These are phyloP conservation scores for Vigna mungo DNA, from an alignment of 306 rosid genomes.

Conservation along the genomic window DNA sequence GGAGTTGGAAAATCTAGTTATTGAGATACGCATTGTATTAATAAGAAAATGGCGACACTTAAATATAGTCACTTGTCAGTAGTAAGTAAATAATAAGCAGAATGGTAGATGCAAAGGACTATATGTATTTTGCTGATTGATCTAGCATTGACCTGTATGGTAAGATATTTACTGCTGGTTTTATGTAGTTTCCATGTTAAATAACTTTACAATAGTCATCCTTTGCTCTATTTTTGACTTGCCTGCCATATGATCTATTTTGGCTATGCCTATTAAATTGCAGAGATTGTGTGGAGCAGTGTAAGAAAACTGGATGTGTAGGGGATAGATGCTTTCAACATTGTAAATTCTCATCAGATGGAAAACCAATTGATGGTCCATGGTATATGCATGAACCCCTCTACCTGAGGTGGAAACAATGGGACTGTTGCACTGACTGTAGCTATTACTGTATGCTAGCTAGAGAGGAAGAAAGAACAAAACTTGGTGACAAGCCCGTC, in stretches of 20 bases:
- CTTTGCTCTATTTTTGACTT: constrained; percentile 3
- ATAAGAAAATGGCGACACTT: constrained; percentile 16
- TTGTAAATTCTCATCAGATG: constrained; percentile 97
- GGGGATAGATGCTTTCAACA: constrained; percentile 89
- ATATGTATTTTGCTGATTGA: not conserved
- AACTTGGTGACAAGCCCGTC: constrained; percentile 75
- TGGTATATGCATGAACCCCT: constrained; percentile 99
- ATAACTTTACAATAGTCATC: constrained; percentile 4
- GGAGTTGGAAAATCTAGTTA: constrained; percentile 2
- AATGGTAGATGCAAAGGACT: constrained; percentile 8
- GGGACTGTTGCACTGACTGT: constrained; percentile 96
- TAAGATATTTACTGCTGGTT: constrained; percentile 14
- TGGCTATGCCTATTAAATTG: constrained; percentile 41
- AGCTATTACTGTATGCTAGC: constrained; percentile 88
- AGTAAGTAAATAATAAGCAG: constrained; percentile 19
- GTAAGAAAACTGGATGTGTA: constrained; percentile 90
- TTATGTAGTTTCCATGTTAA: not conserved
- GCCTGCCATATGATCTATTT: constrained; percentile 23
- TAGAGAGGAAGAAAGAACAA: constrained; percentile 86
- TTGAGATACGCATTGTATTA: not conserved
- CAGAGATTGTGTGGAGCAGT: constrained; percentile 81
- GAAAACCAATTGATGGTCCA: constrained; percentile 94
- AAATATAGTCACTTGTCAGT: constrained; percentile 9
- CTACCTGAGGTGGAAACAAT: constrained; percentile 91
- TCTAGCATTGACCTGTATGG: constrained; percentile 27